Evolutionary conservation across 176 grass and related monocot species (phyloP).

Genomic region (Otatea glauca): DNA sequence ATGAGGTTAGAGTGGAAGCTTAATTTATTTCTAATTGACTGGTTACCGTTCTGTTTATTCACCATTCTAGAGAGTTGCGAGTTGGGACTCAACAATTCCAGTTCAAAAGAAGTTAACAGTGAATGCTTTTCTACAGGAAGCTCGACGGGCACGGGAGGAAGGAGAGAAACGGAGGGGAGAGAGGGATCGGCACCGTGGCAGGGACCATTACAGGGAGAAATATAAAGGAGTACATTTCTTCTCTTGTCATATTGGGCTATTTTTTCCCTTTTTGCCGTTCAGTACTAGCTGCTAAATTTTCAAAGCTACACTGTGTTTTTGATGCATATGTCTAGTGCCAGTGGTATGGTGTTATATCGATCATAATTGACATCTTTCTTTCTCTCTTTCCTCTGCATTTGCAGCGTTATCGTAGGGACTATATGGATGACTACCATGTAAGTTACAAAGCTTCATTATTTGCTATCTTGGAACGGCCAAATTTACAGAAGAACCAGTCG

Average conservation of each 20-base stretch:
- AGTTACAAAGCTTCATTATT: slow-evolving; percentile 41
- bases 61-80: not conserved
- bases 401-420: slow-evolving; percentile 56
- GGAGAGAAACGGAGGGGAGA: slow-evolving; percentile 77
- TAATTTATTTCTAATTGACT: not conserved
- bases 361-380: slow-evolving; percentile 4
- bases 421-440: slow-evolving; percentile 82
- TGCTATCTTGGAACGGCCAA: not conserved
- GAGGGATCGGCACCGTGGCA: slow-evolving; percentile 65
- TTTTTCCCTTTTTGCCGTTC: not conserved
- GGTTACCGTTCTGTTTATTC: not conserved
- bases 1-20: slow-evolving; percentile 62
- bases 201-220: slow-evolving; percentile 68
- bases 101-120: not conserved
- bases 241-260: not conserved
- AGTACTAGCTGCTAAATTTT: not conserved
- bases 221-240: slow-evolving; percentile 53
- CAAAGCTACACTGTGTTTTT: not conserved
- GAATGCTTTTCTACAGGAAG: slow-evolving; percentile 59
- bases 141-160: slow-evolving; percentile 72
- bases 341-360: not conserved
- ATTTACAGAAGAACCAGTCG: not conserved
- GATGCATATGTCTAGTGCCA: not conserved
- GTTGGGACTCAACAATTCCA: not conserved
- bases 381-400: slow-evolving; percentile 29